Base-by-base conservation (phyloP, 192 early-diverging fungal species). In the Rhizophagus sp. region DNA sequence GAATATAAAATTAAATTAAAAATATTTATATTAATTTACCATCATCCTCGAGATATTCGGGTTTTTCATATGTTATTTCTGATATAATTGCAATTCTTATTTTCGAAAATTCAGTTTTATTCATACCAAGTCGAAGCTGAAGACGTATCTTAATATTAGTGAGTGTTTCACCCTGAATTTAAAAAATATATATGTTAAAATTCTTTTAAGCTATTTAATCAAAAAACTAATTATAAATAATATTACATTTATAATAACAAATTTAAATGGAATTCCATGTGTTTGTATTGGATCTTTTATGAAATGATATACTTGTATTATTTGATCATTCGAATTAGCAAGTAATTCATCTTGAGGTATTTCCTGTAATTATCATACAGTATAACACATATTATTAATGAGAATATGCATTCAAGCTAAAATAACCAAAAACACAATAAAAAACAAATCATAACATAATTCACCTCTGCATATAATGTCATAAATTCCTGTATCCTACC, bases 251-350 rank as follows among this genome's bases (percentile, higher is more conserved):
- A 84, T 88, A 44, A 95, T 80, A 47, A 90, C 80, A 75, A 98
- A 93, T 74, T 85, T 85, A 86, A 99, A 97, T 27, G 97, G 97
- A 47, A 95, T 86, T 61, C 96, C 89, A 83, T 98, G 95, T 9
- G 88, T 82, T 44, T 89, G 89, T 15, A 65, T 49, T 17, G 91
- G 83, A 34, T 96, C 93, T 76, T 92, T 90, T 67, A 88, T 85
- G 82, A 93, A 97, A 82, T 97, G 96, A 84, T 91, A 91, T 30
- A 94, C 94, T 24, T 84, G 86, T 66, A 97, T 79, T 19, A 89
- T 61, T 11, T 62, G 33, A 57, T 89, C 87, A 19, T 83, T 78
- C 24, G 81, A 64, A 19, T 78, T 82, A 15, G 36, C 79, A 24
- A 81, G 81, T 0, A 68, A 33, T 49, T 88, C 88, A 61, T 91